Conservation (phyloP, 139 green algal genomes). For the Micromonas commoda region DNA sequence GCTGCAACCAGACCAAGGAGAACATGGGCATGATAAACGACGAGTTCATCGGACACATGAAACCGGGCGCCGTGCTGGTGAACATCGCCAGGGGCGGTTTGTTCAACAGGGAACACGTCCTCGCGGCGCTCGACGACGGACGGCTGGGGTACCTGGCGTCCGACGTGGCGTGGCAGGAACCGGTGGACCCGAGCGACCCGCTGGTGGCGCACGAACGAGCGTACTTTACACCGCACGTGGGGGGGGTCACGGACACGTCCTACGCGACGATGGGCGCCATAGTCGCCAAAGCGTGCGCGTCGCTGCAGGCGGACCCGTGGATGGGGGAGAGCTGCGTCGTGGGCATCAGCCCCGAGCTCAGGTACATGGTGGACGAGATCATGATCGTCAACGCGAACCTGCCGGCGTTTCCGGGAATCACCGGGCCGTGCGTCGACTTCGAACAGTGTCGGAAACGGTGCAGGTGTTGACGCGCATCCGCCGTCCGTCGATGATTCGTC, state of each 20-base stretch:
- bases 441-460: too few species aligned
- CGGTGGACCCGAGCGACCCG: slow-evolving; percentile 43
- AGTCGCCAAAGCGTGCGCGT: slow-evolving; percentile 32
- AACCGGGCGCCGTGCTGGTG: slow-evolving; percentile 48
- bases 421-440: too few species aligned
- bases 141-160: slow-evolving; percentile 47
- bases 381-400: too few species aligned
- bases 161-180: slow-evolving; percentile 58
- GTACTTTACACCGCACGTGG: slow-evolving; percentile 54
- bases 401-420: too few species aligned
- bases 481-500: too few species aligned
- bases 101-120: slow-evolving; percentile 49
- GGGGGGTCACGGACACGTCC: slow-evolving; percentile 53
- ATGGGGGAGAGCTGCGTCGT: neutral
- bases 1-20: slow-evolving; percentile 37
- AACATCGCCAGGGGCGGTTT: slow-evolving; percentile 56
- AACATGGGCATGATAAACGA: slow-evolving; percentile 46
- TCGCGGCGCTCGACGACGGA: slow-evolving; percentile 38
- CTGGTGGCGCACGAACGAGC: slow-evolving; percentile 35
- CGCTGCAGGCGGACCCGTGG: neutral
- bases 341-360: too few species aligned
- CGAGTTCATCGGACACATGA: slow-evolving; percentile 43
- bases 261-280: slow-evolving; percentile 57
- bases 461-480: too few species aligned
- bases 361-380: too few species aligned